A percentile compares a stretch with the other conserved stretches of the same genome.
These are phyloP conservation scores for Kwoniella dendrophila DNA, from an alignment of 768 basidiomycete species.

Conservation along the genomic window DNA sequence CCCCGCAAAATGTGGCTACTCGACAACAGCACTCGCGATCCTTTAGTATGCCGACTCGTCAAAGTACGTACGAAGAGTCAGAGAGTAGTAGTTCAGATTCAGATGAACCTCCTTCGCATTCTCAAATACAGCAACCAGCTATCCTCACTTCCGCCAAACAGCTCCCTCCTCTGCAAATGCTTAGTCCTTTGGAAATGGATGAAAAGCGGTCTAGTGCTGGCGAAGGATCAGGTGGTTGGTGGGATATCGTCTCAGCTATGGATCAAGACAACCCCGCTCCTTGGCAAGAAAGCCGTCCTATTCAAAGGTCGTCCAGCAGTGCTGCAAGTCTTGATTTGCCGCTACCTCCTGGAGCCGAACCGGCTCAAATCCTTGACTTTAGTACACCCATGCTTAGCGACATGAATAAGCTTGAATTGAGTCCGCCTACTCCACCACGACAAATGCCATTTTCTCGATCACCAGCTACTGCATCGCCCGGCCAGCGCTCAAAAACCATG, in stretches of 20 bases:
- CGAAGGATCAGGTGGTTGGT: slow-evolving; percentile 35
- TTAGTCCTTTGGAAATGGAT: slow-evolving; percentile 25
- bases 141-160: slow-evolving; percentile 10
- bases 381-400: slow-evolving; percentile 18
- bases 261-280: slow-evolving; percentile 32
- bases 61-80: slow-evolving; percentile 25
- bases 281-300: slow-evolving; percentile 26
- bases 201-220: slow-evolving; percentile 11
- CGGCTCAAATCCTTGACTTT: slow-evolving; percentile 32
- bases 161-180: slow-evolving; percentile 13
- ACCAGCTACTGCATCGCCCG: not conserved
- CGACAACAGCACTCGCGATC: slow-evolving; percentile 37
- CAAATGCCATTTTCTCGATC: not conserved
- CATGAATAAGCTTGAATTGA: slow-evolving; percentile 18
- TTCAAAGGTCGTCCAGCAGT: slow-evolving; percentile 8
- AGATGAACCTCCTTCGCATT: slow-evolving; percentile 15
- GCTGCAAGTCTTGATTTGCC: slow-evolving; percentile 19
- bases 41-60: slow-evolving; percentile 36
- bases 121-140: slow-evolving; percentile 9
- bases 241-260: slow-evolving; percentile 51
- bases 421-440: not conserved
- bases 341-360: slow-evolving; percentile 41
- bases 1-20: slow-evolving; percentile 6
- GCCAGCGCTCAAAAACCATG: slow-evolving; percentile 11
- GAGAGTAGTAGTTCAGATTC: slow-evolving; percentile 19